Conservation (phyloP, 129 eudicot species). For the Lactuca saligna region DNA sequence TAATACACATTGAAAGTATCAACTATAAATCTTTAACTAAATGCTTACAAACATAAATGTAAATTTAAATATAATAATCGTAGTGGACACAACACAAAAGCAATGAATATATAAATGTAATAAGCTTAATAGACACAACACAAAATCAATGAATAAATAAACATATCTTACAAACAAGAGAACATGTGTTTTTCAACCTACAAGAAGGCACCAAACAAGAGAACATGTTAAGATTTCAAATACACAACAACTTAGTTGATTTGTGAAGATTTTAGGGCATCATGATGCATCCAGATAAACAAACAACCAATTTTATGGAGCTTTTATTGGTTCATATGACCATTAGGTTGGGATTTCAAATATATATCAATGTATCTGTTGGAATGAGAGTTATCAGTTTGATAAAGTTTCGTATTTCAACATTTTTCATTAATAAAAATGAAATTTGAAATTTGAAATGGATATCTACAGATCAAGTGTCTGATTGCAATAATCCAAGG, state of each 20-base stretch:
- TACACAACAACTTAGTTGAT: not conserved
- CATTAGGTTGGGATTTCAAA: not conserved
- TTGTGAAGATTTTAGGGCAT: not conserved
- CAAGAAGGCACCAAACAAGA: conserved; percentile 24
- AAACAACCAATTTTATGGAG: not conserved
- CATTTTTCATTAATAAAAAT: not conserved
- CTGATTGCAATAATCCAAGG: not conserved
- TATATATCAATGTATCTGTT: not conserved
- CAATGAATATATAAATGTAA: not conserved
- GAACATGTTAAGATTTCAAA: conserved; percentile 10
- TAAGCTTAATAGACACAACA: too few species aligned
- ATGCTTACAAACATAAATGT: not conserved
- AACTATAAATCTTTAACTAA: too few species aligned
- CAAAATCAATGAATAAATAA: not conserved
- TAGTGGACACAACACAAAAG: conserved; percentile 16
- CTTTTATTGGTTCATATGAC: not conserved
- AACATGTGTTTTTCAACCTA: conserved; percentile 87
- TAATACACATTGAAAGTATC: too few species aligned
- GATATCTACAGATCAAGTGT: not conserved
- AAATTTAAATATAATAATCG: conserved; percentile 13
- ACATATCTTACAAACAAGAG: not conserved
- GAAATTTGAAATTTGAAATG: not conserved
- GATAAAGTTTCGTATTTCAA: conserved; percentile 4
- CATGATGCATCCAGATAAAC: not conserved
- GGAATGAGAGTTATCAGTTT: not conserved